These are phyloP conservation scores for Chamaecyparis obtusa DNA, from an alignment of 75 land plant genomes.

Conservation along the genomic window DNA sequence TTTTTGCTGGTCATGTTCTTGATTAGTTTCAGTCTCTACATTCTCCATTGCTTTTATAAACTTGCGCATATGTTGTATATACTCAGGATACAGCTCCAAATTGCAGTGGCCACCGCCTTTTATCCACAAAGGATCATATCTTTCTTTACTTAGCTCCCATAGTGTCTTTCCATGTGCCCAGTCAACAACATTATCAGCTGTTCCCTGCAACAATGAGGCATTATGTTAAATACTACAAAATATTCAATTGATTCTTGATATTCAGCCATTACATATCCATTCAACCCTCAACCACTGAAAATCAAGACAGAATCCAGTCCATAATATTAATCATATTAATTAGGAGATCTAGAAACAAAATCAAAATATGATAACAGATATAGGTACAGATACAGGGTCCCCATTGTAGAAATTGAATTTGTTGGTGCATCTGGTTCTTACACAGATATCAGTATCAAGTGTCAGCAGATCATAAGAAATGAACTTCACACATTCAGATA, in stretches of 20 bases:
- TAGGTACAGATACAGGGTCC: background rate
- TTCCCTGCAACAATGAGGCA: constrained; percentile 55
- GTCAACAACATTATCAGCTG: constrained; percentile 86
- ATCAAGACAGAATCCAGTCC: background rate
- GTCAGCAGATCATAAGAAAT: background rate
- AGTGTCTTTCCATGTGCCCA: constrained; percentile 87
- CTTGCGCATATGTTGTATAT: constrained; percentile 81
- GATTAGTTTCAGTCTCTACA: background rate
- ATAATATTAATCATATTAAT: background rate
- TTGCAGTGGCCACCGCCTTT: constrained; percentile 95
- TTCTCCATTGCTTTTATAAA: constrained; percentile 72
- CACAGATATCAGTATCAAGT: background rate
- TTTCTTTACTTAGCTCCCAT: constrained; percentile 79
- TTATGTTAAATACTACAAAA: background rate
- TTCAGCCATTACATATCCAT: background rate
- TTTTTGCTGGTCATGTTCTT: background rate
- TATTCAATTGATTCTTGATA: background rate
- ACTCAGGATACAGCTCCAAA: constrained; percentile 92
- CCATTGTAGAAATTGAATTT: background rate
- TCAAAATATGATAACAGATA: background rate
- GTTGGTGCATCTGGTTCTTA: background rate
- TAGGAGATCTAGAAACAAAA: background rate
- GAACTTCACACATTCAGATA: background rate
- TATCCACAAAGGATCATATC: constrained; percentile 88
- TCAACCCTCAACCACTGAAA: background rate